Conservation (phyloP, 352 stramenopile species). For the Poterioochromonas sp. region DNA sequence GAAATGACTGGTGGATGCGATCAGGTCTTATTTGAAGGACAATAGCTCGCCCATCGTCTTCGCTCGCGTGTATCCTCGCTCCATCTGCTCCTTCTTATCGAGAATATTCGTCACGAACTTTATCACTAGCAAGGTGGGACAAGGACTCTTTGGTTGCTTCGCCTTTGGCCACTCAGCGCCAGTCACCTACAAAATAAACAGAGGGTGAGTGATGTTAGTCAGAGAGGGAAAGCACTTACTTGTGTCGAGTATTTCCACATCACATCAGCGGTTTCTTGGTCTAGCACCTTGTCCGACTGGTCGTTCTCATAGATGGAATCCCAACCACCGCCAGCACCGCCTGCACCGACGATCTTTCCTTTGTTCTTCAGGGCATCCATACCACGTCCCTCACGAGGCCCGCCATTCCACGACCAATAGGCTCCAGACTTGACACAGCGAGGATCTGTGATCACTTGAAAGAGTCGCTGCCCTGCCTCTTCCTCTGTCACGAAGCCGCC, state of each 20-base stretch:
- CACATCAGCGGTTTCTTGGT: constrained; percentile 52
- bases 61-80: constrained; percentile 46
- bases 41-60: neutral
- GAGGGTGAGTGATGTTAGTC: too few species aligned
- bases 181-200: too few species aligned
- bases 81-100: constrained; percentile 59
- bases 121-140: constrained; percentile 62
- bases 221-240: too few species aligned
- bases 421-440: constrained; percentile 57
- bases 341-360: constrained; percentile 55
- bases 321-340: constrained; percentile 58
- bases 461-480: constrained; percentile 61
- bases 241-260: constrained; percentile 53
- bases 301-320: constrained; percentile 66
- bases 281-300: constrained; percentile 55
- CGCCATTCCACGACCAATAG: constrained; percentile 62
- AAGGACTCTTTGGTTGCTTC: constrained; percentile 55
- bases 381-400: constrained; percentile 57
- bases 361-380: constrained; percentile 56
- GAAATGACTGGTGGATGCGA: too few species aligned
- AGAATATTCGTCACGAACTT: constrained; percentile 52
- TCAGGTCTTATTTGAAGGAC: too few species aligned
- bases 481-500: constrained; percentile 61
- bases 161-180: constrained; percentile 54
- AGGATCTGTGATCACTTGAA: constrained; percentile 61